Evolutionary conservation across 129 eudicot genomes (phyloP).

Genomic region (Chrysanthemum lavandulifolium): DNA sequence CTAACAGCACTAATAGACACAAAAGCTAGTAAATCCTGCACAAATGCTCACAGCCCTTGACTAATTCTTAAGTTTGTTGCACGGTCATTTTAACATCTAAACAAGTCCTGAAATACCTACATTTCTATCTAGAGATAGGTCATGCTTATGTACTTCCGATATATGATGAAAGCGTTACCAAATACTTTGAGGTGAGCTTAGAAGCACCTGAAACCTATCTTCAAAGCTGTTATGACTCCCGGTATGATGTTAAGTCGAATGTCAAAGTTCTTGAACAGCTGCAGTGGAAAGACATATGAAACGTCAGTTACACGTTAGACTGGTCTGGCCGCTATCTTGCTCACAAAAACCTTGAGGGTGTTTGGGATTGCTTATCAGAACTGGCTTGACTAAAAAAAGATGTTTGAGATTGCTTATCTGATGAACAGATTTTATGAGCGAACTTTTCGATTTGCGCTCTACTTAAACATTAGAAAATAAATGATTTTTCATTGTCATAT

Average conservation of each 20-base stretch:
- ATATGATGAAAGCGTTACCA: background rate
- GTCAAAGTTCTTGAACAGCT: slow-evolving; percentile 96
- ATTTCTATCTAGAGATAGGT: slow-evolving; percentile 20
- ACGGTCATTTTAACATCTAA: slow-evolving; percentile 5
- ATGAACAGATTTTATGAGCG: too few relatives aligned
- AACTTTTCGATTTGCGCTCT: background rate
- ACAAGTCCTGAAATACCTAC: slow-evolving; percentile 22
- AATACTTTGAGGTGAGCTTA: background rate
- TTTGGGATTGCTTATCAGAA: too few relatives aligned
- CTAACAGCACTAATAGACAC: slow-evolving; percentile 9
- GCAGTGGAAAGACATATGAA: slow-evolving; percentile 18
- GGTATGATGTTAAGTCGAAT: slow-evolving; percentile 72
- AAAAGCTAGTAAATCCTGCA: slow-evolving; percentile 16
- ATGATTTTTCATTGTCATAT: background rate
- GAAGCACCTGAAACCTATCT: slow-evolving; percentile 16
- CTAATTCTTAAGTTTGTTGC: slow-evolving; percentile 17
- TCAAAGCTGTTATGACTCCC: slow-evolving; percentile 46
- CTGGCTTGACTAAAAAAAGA: too few relatives aligned
- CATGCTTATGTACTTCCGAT: slow-evolving; percentile 24
- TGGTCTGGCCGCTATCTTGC: too few relatives aligned
- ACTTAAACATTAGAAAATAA: background rate
- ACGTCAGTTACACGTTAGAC: too few relatives aligned
- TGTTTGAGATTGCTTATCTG: too few relatives aligned
- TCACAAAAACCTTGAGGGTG: too few relatives aligned
- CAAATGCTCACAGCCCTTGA: slow-evolving; percentile 8